Evolutionary conservation across 1,139 yeast species (phyloP).

Genomic region (Kurtzmaniella quercitrusa): DNA sequence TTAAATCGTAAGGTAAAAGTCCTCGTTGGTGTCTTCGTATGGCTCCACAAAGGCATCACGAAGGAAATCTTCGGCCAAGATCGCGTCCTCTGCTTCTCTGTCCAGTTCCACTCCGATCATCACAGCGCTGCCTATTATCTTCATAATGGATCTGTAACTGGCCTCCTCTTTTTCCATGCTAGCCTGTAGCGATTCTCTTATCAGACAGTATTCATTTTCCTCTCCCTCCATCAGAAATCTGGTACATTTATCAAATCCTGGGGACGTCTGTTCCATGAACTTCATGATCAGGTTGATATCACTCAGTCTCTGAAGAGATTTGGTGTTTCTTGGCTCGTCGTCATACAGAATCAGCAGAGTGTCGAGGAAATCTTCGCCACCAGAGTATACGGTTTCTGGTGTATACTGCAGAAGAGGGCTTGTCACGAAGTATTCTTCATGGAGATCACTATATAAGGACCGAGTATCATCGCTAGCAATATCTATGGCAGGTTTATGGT

Average conservation of each 20-base stretch:
- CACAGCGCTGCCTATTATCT: constrained; percentile 1
- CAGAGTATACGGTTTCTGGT: neutral
- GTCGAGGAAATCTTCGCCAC: neutral
- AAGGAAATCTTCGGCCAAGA: neutral
- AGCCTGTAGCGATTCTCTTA: constrained; percentile 1
- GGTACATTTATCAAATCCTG: neutral
- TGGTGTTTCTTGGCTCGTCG: neutral
- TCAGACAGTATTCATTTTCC: neutral
- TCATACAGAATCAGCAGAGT: neutral
- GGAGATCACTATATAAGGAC: neutral
- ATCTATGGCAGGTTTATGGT: neutral
- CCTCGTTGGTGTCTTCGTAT: neutral
- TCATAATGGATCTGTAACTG: neutral
- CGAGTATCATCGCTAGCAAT: neutral
- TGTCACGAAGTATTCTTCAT: neutral
- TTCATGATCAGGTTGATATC: constrained; percentile 1
- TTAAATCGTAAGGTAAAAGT: constrained; percentile 1
- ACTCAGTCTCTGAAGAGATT: constrained; percentile 1
- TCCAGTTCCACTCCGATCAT: neutral
- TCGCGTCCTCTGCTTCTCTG: neutral
- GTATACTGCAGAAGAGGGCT: neutral
- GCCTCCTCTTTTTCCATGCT: constrained; percentile 1
- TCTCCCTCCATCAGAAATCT: neutral
- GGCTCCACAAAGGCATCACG: neutral
- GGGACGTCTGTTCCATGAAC: neutral